Evolutionary conservation across 352 stramenopile genomes (phyloP).

Genomic region (Globisporangium megalacanthum): DNA sequence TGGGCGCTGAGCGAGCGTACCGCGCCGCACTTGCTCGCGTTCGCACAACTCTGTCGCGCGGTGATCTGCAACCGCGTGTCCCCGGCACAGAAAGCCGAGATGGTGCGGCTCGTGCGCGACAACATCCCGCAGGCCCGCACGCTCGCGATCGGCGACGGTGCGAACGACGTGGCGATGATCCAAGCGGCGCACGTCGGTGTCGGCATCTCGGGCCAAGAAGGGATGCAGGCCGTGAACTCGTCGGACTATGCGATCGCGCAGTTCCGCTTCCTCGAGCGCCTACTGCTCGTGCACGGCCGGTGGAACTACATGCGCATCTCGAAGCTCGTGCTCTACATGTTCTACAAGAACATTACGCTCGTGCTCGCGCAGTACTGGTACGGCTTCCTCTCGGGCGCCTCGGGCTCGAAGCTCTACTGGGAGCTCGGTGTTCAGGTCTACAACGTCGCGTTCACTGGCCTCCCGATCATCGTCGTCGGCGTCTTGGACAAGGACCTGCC

Average conservation of each 20-base stretch:
- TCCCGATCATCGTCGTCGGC: constrained; percentile 77
- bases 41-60: constrained; percentile 64
- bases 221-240: constrained; percentile 95
- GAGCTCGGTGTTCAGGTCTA: constrained; percentile 83
- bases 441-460: constrained; percentile 91
- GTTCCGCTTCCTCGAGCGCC: constrained; percentile 93
- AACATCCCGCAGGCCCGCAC: constrained; percentile 54
- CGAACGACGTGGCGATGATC: constrained; percentile 95
- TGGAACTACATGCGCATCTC: constrained; percentile 96
- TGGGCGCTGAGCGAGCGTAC: too few relatives aligned
- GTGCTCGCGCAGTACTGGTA: constrained; percentile 88
- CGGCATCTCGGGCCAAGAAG: constrained; percentile 89
- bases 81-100: constrained; percentile 75
- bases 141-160: constrained; percentile 90
- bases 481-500: constrained; percentile 84
- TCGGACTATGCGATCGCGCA: constrained; percentile 97
- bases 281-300: constrained; percentile 96
- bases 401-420: constrained; percentile 81
- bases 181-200: constrained; percentile 88
- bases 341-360: constrained; percentile 98
- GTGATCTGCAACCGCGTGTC: constrained; percentile 83
- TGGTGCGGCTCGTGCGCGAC: constrained; percentile 60
- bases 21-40: constrained; percentile 19
- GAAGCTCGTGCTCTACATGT: constrained; percentile 90
- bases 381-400: constrained; percentile 90